phyloP scores from a whole-genome alignment of 2,329 filamentous ascomycete species.

The Diplocarpon rosae region DNA sequence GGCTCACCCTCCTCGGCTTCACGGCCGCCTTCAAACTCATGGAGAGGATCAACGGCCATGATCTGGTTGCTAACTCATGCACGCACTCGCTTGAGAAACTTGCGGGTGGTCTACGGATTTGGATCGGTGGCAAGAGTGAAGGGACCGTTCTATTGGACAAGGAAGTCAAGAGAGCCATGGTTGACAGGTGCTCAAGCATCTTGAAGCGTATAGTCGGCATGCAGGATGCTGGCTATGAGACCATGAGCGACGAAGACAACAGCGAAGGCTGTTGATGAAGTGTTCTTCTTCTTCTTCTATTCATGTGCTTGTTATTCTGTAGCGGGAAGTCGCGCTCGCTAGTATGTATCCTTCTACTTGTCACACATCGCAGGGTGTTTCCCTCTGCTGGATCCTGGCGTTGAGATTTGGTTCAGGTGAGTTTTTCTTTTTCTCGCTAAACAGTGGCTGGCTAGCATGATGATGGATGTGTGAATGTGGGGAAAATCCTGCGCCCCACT shows the following conservation, averaged over 20 bases:
- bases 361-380: neutral
- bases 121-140: conserved; percentile 45
- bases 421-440: neutral
- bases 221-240: conserved; percentile 51
- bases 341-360: neutral
- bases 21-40: conserved; percentile 48
- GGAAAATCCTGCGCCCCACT: too few relatives aligned
- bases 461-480: too few relatives aligned
- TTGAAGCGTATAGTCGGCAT: conserved; percentile 48
- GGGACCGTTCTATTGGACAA: conserved; percentile 40
- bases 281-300: conserved; percentile 1
- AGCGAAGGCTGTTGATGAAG: conserved; percentile 22
- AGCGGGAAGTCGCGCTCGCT: neutral
- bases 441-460: too few relatives aligned
- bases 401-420: neutral
- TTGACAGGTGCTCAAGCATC: conserved; percentile 44
- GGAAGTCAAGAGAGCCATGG: conserved; percentile 41
- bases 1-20: conserved; percentile 42
- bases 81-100: conserved; percentile 42
- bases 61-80: conserved; percentile 37
- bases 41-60: conserved; percentile 38
- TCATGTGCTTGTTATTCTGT: neutral
- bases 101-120: conserved; percentile 46
- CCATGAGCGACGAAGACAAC: conserved; percentile 36
- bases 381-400: neutral